Base-by-base conservation (phyloP, 1,284 basidiomycete species). In the Cystobasidium slooffiae region DNA sequence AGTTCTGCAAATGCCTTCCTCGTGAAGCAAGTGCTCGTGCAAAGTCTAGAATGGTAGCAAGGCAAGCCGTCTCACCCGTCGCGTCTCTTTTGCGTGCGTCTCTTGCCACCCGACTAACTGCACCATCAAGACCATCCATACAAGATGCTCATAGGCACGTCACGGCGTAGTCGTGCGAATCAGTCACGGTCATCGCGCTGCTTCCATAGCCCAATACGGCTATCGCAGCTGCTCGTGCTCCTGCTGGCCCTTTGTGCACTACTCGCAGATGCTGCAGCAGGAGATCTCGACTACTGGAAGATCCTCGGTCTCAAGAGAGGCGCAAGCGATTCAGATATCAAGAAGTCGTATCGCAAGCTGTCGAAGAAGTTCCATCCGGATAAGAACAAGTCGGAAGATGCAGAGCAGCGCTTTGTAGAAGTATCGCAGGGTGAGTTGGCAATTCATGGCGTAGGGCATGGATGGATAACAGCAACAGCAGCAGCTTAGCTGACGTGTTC, bases 351-450 rank as follows among this genome's bases (percentile, higher is more conserved):
- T 85, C 91, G 82, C 78, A 90, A 89, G 81, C 85, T 96, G 61
- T 94, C 92, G 83, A 90, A 89, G 79, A 92, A 90, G 83, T 92
- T 88, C 77, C 94, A 97, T 81, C 94, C 94, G 0, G 94, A 97
- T 84, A 95, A 95, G 85, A 97, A 95, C 83, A 90, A 90, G 78
- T 75, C 75, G 20, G 91, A 92, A 14, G 86, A 85, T 14, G 90
- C 93, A 24, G 90, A 93, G 81, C 88, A 88, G 77, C 90, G 87
- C 81, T 97, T 97, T 80, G 91, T 96, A 18, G 89, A 95, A 78
- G 89, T 96, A 80, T 90, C 93, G 31, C 88, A 90, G 80, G 93
- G 93, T 93, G 79, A 76, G 87, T 80, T 31, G 31, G 12, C 14
- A 24, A 20, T 4, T 37, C 6, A 46, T 9, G 55, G 16, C 49